Evolutionary conservation across 495 filamentous ascomycete genomes (phyloP).

Genomic region (Neurospora pannonica): DNA sequence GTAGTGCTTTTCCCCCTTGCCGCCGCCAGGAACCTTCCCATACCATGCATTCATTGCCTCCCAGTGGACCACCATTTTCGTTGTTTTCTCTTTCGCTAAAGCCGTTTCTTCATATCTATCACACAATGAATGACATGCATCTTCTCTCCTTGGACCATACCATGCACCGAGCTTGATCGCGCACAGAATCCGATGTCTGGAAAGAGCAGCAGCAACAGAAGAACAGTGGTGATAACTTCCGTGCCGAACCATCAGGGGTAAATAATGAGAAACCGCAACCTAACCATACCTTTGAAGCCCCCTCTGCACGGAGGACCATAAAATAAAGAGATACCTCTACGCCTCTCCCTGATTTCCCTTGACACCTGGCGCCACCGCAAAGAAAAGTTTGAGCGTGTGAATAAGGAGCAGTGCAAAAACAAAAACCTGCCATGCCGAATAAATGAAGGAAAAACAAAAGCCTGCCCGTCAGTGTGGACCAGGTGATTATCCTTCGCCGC

Average conservation of each 20-base stretch:
- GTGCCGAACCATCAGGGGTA: background rate
- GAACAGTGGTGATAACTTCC: background rate
- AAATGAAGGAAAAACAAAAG: constrained; percentile 3
- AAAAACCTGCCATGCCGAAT: constrained; percentile 11
- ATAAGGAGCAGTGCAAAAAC: constrained; percentile 8
- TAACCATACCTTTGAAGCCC: background rate
- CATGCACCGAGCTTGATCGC: background rate
- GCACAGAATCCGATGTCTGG: background rate
- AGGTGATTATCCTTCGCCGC: constrained; percentile 7
- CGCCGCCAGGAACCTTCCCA: background rate
- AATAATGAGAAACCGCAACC: background rate
- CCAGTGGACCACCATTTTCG: background rate
- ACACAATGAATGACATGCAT: background rate
- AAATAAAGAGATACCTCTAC: background rate
- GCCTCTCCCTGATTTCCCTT: constrained; percentile 1
- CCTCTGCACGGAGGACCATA: background rate
- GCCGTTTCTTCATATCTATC: background rate
- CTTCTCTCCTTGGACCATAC: background rate
- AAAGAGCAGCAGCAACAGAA: background rate
- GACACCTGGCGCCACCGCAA: constrained; percentile 21
- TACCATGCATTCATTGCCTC: background rate
- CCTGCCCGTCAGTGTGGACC: background rate
- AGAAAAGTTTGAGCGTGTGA: constrained; percentile 7
- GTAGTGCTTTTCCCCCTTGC: background rate
- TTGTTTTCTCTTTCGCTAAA: background rate